Evolutionary conservation across 257 asterid genomes (phyloP).

Genomic region (Solanum dulcamara): DNA sequence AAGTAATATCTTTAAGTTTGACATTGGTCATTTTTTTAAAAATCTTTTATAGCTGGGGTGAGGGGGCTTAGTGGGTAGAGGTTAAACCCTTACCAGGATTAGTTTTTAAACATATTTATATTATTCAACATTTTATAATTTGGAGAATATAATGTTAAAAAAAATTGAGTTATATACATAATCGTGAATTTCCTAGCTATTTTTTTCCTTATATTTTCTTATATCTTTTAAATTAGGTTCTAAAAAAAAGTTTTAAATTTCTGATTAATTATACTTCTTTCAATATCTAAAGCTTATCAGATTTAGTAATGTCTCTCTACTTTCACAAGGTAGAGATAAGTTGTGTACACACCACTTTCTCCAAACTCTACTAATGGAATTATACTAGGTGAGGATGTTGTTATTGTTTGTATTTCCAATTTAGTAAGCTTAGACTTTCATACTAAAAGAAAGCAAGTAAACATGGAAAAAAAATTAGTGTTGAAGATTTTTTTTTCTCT

Average conservation of each 20-base stretch:
- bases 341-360: no score
- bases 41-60: not conserved
- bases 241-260: not conserved
- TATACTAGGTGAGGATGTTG: no score
- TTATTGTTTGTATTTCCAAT: no score
- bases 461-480: no score
- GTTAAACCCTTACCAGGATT: constrained; percentile 29
- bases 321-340: no score
- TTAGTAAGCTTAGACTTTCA: no score
- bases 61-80: not conserved
- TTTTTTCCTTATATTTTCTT: not conserved
- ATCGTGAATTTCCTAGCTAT: not conserved
- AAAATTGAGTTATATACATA: not conserved
- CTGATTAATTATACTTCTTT: not conserved
- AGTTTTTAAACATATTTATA: constrained; percentile 7
- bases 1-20: not conserved
- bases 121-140: not conserved
- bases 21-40: not conserved
- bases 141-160: not conserved
- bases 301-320: no score
- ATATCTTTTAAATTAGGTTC: not conserved
- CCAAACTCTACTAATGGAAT: no score
- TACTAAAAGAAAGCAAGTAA: no score
- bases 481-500: no score
- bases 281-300: no score